phyloP scores from a whole-genome alignment of 805 yeast species.

The Diddensiella caesifluorescens region DNA sequence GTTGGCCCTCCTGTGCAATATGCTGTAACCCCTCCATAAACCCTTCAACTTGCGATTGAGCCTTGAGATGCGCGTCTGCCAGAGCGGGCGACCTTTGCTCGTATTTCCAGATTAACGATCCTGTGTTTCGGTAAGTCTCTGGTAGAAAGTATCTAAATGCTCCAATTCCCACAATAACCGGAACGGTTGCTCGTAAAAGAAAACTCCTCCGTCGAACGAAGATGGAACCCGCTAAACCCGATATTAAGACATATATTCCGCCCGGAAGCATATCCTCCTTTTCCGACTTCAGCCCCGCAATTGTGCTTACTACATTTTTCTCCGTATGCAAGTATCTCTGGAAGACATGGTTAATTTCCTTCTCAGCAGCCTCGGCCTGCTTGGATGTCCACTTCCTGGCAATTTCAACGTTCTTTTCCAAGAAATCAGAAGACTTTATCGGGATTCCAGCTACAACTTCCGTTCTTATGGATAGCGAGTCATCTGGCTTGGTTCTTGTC shows the following conservation, averaged over 20 bases:
- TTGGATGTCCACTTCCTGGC: constrained; percentile 43
- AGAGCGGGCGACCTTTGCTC: constrained; percentile 61
- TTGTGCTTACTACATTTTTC: constrained; percentile 54
- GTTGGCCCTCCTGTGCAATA: constrained; percentile 36
- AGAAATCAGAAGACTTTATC: constrained; percentile 44
- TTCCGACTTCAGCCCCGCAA: constrained; percentile 57
- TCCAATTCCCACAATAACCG: constrained; percentile 53
- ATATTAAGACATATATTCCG: constrained; percentile 60
- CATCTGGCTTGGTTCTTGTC: constrained; percentile 16
- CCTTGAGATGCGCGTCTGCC: constrained; percentile 54
- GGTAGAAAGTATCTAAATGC: constrained; percentile 73
- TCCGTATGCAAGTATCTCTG: constrained; percentile 53
- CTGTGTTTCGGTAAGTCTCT: constrained; percentile 58
- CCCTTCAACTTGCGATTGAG: constrained; percentile 42
- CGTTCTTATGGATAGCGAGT: constrained; percentile 15
- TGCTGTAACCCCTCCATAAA: constrained; percentile 42
- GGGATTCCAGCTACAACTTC: constrained; percentile 50
- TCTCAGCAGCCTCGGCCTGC: constrained; percentile 34
- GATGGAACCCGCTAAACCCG: constrained; percentile 67
- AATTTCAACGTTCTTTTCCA: constrained; percentile 45
- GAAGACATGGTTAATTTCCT: constrained; percentile 43
- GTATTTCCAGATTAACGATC: constrained; percentile 50
- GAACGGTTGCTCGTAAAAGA: constrained; percentile 49
- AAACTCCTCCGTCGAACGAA: constrained; percentile 62
- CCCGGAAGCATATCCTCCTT: constrained; percentile 71